These are phyloP conservation scores for Fonsecaea monophora DNA, from an alignment of 2,329 filamentous ascomycete species.

Conservation along the genomic window DNA sequence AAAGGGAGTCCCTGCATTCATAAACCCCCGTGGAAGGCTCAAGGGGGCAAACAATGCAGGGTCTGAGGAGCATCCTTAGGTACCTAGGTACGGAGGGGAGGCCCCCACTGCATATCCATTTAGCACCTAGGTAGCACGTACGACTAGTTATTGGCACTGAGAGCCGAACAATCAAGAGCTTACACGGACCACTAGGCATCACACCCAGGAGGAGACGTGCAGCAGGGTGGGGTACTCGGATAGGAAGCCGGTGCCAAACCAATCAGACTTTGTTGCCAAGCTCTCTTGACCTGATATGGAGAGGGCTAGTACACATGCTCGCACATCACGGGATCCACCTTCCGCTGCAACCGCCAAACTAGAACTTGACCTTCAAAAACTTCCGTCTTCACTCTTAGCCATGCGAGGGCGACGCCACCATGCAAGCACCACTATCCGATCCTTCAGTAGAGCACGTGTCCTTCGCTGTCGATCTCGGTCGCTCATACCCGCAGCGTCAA, in stretches of 20 bases:
- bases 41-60: not conserved
- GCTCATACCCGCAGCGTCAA: too few species aligned
- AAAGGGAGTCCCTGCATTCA: not conserved
- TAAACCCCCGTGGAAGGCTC: not conserved
- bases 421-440: not conserved
- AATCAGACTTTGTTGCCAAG: not conserved
- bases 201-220: not conserved
- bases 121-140: not conserved
- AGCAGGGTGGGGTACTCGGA: not conserved
- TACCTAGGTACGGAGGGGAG: not conserved
- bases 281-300: not conserved
- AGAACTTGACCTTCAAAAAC: conserved; percentile 5
- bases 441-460: not conserved
- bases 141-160: not conserved
- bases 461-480: not conserved
- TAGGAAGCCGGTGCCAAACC: not conserved
- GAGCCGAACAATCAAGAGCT: not conserved
- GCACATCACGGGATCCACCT: conserved; percentile 1
- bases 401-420: not conserved
- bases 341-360: not conserved
- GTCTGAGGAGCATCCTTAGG: not conserved
- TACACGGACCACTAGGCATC: not conserved
- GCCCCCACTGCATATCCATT: not conserved
- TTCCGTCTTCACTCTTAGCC: not conserved
- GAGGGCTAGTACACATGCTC: not conserved